Conservation (phyloP, 805 yeast genomes). For the Ogataea wickerhamii region DNA sequence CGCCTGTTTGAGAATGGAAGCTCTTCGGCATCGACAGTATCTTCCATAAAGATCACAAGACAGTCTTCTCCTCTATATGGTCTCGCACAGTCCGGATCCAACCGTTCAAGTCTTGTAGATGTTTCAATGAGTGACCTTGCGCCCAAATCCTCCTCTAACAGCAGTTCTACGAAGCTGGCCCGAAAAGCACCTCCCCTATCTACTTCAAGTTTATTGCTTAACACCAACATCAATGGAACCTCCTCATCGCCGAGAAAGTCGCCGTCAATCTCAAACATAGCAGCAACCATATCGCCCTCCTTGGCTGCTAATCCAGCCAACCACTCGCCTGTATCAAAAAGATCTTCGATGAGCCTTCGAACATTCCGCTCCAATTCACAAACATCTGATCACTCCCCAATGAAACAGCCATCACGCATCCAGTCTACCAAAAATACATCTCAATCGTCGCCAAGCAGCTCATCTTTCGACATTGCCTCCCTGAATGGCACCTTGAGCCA, state of each 20-base stretch:
- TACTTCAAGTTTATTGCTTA: slow-evolving; percentile 1
- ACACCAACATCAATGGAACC: slow-evolving; percentile 4
- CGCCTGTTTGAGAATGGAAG: slow-evolving; percentile 12
- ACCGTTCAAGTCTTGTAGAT: slow-evolving; percentile 1
- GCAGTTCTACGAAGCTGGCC: slow-evolving; percentile 4
- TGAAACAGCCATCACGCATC: slow-evolving; percentile 11
- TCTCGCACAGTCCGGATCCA: slow-evolving; percentile 11
- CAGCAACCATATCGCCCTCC: not conserved
- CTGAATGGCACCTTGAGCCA: not conserved
- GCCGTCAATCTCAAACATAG: slow-evolving; percentile 1
- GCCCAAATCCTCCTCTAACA: not conserved
- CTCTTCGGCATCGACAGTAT: slow-evolving; percentile 14
- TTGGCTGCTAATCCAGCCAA: slow-evolving; percentile 1
- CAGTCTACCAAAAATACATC: slow-evolving; percentile 8
- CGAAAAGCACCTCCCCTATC: slow-evolving; percentile 12
- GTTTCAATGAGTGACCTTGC: not conserved
- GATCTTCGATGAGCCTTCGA: slow-evolving; percentile 32
- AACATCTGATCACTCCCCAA: slow-evolving; percentile 25
- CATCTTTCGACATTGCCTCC: slow-evolving; percentile 4
- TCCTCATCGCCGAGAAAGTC: slow-evolving; percentile 12
- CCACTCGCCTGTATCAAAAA: slow-evolving; percentile 28
- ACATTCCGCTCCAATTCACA: slow-evolving; percentile 32
- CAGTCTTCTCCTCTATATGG: slow-evolving; percentile 19
- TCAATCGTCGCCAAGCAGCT: slow-evolving; percentile 10
- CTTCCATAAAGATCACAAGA: slow-evolving; percentile 15